These are phyloP conservation scores for Sporothrix globosa DNA, from an alignment of 2,329 filamentous ascomycete species.

Conservation along the genomic window DNA sequence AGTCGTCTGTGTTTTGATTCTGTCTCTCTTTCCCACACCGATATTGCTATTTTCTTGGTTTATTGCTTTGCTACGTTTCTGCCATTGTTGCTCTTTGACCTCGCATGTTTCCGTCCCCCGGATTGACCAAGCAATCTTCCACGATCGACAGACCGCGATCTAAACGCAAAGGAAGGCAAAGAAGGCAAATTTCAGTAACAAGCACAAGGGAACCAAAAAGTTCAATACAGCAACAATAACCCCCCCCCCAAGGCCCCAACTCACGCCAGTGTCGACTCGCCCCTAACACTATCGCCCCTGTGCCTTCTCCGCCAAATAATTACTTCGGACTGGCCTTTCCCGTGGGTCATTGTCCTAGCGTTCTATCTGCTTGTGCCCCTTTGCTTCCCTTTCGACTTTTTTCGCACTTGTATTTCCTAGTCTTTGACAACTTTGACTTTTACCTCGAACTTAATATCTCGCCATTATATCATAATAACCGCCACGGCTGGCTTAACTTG, in stretches of 20 bases:
- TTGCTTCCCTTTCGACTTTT: background rate
- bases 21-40: background rate
- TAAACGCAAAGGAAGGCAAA: background rate
- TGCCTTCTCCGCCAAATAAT: background rate
- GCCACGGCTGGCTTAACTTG: conserved; percentile 13
- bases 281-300: conserved; percentile 15
- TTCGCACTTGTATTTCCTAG: background rate
- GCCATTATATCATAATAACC: conserved; percentile 24
- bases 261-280: background rate
- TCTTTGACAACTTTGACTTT: background rate
- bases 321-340: conserved; percentile 5
- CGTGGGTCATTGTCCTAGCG: background rate
- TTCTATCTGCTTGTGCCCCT: background rate
- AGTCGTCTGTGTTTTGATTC: conserved; percentile 6
- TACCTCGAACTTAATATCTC: conserved; percentile 13
- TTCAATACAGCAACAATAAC: background rate
- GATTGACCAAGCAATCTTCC: conserved; percentile 25
- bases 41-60: background rate
- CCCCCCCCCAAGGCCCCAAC: background rate
- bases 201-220: background rate
- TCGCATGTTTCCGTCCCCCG: conserved; percentile 17
- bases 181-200: background rate
- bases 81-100: background rate
- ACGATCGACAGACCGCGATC: conserved; percentile 20
- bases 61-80: background rate